Conservation (phyloP, 106 monocot species). For the Dioscorea alata region DNA sequence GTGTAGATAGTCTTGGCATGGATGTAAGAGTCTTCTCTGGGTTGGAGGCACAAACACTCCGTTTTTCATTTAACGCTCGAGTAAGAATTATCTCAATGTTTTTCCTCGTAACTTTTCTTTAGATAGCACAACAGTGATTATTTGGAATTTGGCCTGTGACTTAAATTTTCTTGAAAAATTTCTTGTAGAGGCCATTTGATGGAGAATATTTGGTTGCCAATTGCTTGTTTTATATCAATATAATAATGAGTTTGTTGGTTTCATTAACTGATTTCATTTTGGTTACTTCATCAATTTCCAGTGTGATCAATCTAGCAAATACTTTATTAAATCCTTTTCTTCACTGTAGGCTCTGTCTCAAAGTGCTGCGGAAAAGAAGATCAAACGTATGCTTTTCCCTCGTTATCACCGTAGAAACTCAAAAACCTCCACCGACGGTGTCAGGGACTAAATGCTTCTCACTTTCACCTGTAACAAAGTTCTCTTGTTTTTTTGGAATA, state of each 20-base stretch:
- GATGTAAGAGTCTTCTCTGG: constrained; percentile 73
- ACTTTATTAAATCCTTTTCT: neutral
- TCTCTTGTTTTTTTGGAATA: too few relatives aligned
- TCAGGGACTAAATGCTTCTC: constrained; percentile 2
- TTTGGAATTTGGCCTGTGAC: too few relatives aligned
- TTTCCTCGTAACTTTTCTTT: neutral
- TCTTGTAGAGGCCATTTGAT: too few relatives aligned
- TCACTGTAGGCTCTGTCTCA: constrained; percentile 40
- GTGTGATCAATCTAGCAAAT: too few relatives aligned
- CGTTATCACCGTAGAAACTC: constrained; percentile 45
- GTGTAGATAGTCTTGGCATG: constrained; percentile 79
- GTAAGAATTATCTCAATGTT: constrained; percentile 22
- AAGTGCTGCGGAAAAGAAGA: constrained; percentile 86
- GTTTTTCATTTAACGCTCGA: constrained; percentile 70
- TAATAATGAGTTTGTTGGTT: too few relatives aligned
- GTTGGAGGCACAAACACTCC: constrained; percentile 49
- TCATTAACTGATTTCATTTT: too few relatives aligned
- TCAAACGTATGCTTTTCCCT: constrained; percentile 73
- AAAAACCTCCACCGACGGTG: constrained; percentile 17
- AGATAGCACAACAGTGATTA: neutral
- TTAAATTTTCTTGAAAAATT: too few relatives aligned
- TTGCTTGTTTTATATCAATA: too few relatives aligned
- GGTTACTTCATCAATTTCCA: too few relatives aligned
- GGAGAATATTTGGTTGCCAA: too few relatives aligned
- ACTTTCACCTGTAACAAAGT: neutral